A percentile compares a stretch with the other conserved stretches of the same genome.
phyloP scores from a whole-genome alignment of 495 filamentous ascomycete genomes.

The Penicillium canescens region DNA sequence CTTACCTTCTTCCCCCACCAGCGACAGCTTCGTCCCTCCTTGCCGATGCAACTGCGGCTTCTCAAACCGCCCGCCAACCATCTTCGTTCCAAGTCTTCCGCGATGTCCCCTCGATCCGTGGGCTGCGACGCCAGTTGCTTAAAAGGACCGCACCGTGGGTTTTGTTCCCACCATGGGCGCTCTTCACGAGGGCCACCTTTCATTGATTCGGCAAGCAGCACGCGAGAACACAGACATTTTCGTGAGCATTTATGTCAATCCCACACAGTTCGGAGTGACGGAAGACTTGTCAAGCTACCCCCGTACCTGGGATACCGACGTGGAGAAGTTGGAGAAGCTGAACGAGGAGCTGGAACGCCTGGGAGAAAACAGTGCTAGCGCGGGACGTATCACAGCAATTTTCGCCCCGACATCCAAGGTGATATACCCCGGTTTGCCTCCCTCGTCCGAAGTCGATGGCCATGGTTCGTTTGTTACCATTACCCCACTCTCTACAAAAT shows the following conservation, averaged over 20 bases:
- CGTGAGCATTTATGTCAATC: constrained; percentile 92
- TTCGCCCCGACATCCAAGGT: constrained; percentile 80
- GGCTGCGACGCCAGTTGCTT: constrained; percentile 67
- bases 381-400: constrained; percentile 73
- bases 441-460: constrained; percentile 73
- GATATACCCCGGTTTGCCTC: constrained; percentile 86
- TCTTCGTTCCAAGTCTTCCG: constrained; percentile 68
- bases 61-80: constrained; percentile 23
- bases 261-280: constrained; percentile 88
- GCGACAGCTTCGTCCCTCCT: constrained; percentile 30
- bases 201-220: constrained; percentile 83
- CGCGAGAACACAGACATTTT: constrained; percentile 80
- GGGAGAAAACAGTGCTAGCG: constrained; percentile 34
- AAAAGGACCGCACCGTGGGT: constrained; percentile 72
- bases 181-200: constrained; percentile 86
- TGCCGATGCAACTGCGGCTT: constrained; percentile 24
- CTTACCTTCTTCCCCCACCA: constrained; percentile 12
- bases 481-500: constrained; percentile 73
- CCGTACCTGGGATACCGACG: constrained; percentile 82
- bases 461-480: constrained; percentile 92
- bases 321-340: constrained; percentile 61
- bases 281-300: constrained; percentile 90
- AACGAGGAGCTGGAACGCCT: constrained; percentile 66
- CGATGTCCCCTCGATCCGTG: constrained; percentile 68
- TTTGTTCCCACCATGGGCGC: constrained; percentile 98